phyloP scores from a whole-genome alignment of 1,284 basidiomycete species.

The Porogramme epimiltina region DNA sequence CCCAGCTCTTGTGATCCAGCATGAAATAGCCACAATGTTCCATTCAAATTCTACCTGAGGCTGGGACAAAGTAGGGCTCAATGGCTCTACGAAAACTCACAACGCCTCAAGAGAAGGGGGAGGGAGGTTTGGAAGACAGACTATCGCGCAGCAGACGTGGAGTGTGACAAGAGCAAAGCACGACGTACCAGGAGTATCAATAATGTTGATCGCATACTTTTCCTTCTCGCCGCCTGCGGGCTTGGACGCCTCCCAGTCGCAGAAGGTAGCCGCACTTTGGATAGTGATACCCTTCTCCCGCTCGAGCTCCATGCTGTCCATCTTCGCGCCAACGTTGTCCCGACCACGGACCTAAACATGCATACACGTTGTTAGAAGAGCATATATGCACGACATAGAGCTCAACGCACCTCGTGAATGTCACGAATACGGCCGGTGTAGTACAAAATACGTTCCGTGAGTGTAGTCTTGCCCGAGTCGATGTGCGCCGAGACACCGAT shows the following conservation, averaged over 20 bases:
- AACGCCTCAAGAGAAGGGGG: too few species aligned
- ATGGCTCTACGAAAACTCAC: too few species aligned
- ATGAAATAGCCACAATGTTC: too few species aligned
- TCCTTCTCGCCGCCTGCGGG: constrained; percentile 67
- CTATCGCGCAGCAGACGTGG: too few species aligned
- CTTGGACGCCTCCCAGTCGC: constrained; percentile 87
- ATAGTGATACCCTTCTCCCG: constrained; percentile 99
- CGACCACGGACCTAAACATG: constrained; percentile 76
- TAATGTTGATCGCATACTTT: constrained; percentile 96
- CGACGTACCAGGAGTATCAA: constrained; percentile 89
- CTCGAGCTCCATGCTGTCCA: constrained; percentile 99
- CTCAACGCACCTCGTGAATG: constrained; percentile 91
- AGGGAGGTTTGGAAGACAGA: too few species aligned
- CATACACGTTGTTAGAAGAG: constrained; percentile 7
- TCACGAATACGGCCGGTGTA: constrained; percentile 96
- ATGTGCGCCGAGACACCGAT: constrained; percentile 92
- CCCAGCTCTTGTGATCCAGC: too few species aligned
- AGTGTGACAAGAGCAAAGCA: too few species aligned
- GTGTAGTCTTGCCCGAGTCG: constrained; percentile 97
- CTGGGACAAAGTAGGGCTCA: too few species aligned
- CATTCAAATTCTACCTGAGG: too few species aligned
- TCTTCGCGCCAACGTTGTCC: constrained; percentile 97
- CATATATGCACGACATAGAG: background rate
- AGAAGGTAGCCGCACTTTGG: constrained; percentile 97
- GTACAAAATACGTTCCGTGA: constrained; percentile 97